Percentiles rank a stretch among this genome's conserved stretches.
phyloP scores from a whole-genome alignment of 2,329 filamentous ascomycete genomes.

The Ophiostoma tasmaniense region DNA sequence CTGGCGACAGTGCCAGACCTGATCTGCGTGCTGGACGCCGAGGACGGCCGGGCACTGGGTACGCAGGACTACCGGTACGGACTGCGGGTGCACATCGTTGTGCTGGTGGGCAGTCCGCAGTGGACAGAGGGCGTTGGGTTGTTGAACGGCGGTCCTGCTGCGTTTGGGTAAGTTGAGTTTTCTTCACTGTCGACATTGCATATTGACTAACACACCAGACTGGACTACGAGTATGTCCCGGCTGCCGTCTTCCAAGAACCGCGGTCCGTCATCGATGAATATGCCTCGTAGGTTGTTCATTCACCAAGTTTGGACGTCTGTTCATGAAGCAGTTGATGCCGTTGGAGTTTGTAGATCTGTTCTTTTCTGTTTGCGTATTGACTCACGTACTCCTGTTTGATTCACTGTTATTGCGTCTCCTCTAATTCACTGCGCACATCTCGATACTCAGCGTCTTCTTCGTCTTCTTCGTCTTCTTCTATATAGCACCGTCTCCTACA shows the following conservation, averaged over 20 bases:
- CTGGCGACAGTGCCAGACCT: not conserved
- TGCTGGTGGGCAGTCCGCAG: not conserved
- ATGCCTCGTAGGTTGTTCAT: not conserved
- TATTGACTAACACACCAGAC: not conserved
- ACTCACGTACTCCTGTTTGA: no score
- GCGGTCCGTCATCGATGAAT: not conserved
- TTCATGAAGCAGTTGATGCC: not conserved
- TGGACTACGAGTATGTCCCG: not conserved
- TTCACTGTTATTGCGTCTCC: no score
- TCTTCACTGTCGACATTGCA: no score
- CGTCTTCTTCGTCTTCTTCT: no score
- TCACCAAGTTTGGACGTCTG: not conserved
- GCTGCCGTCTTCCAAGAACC: not conserved
- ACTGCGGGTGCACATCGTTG: not conserved
- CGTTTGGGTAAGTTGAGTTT: not conserved
- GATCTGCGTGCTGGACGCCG: not conserved
- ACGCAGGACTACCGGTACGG: not conserved
- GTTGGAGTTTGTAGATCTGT: not conserved
- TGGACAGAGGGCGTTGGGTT: not conserved
- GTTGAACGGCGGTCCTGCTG: not conserved
- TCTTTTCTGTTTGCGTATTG: no score
- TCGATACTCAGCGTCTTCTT: no score
- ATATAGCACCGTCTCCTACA: no score
- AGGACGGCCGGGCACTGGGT: not conserved
- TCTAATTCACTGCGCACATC: no score